phyloP scores from a whole-genome alignment of 2,329 filamentous ascomycete species.

The Sporothrix schenckii region DNA sequence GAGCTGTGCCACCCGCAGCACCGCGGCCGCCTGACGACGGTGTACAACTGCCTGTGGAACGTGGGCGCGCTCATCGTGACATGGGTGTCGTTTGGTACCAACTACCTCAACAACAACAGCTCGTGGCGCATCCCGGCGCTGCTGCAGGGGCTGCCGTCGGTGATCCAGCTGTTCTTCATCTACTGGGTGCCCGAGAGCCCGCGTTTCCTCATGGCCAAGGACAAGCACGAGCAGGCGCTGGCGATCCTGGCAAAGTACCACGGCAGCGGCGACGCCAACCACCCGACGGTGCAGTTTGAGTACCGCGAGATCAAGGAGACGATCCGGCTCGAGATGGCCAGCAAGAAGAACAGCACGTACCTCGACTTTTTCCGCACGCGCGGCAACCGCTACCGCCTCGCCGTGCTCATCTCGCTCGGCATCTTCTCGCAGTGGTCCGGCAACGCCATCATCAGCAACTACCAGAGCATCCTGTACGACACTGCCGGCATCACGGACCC shows the following conservation, averaged over 20 bases:
- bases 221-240: conserved; percentile 61
- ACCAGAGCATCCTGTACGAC: conserved; percentile 57
- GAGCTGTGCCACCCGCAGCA: conserved; percentile 72
- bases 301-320: conserved; percentile 68
- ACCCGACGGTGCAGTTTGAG: conserved; percentile 66
- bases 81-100: conserved; percentile 35
- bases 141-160: conserved; percentile 42
- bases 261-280: conserved; percentile 58
- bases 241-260: conserved; percentile 63
- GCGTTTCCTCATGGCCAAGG: conserved; percentile 66
- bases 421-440: conserved; percentile 70
- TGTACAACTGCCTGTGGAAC: conserved; percentile 72
- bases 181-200: conserved; percentile 70
- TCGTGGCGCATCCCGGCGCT: neutral
- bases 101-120: conserved; percentile 26
- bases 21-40: conserved; percentile 64
- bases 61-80: conserved; percentile 40
- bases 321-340: conserved; percentile 45
- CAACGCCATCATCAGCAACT: conserved; percentile 69
- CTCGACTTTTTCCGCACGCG: conserved; percentile 62
- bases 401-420: conserved; percentile 64
- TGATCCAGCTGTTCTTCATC: conserved; percentile 66
- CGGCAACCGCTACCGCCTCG: conserved; percentile 66
- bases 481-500: conserved; percentile 55
- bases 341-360: too few species aligned